Percentiles rank a stretch among this genome's conserved stretches.
Evolutionary conservation across 208 protist genomes (phyloP).

Genomic region (Chromosphaera perkinsii): DNA sequence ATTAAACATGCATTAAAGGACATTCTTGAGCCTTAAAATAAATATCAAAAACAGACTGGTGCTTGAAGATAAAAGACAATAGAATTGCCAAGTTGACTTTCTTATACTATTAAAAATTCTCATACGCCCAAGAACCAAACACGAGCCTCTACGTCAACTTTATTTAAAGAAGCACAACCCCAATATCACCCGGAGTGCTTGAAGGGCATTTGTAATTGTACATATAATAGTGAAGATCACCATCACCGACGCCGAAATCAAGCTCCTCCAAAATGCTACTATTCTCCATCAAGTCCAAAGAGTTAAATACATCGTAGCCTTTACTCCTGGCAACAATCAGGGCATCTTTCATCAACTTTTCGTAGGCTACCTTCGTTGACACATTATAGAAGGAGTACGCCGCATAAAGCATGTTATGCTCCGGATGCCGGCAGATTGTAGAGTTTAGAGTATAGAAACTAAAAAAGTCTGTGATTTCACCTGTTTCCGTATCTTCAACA

Average conservation of each 20-base stretch:
- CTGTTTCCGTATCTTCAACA: slow-evolving; percentile 36
- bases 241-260: slow-evolving; percentile 93
- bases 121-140: too few relatives aligned
- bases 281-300: slow-evolving; percentile 81
- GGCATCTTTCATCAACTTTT: slow-evolving; percentile 77
- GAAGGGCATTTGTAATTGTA: slow-evolving; percentile 91
- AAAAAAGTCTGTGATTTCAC: slow-evolving; percentile 88
- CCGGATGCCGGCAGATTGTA: slow-evolving; percentile 82
- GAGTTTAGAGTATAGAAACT: slow-evolving; percentile 95
- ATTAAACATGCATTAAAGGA: too few relatives aligned
- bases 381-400: slow-evolving; percentile 95
- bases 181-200: slow-evolving; percentile 68
- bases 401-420: slow-evolving; percentile 44
- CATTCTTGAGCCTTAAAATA: too few relatives aligned
- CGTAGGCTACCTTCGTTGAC: slow-evolving; percentile 66
- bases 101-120: too few relatives aligned
- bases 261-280: slow-evolving; percentile 74
- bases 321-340: slow-evolving; percentile 74
- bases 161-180: slow-evolving; percentile 81
- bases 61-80: too few relatives aligned
- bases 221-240: slow-evolving; percentile 93
- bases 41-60: too few relatives aligned
- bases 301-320: slow-evolving; percentile 97
- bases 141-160: too few relatives aligned
- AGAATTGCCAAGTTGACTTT: too few relatives aligned